Evolutionary conservation across 2,329 filamentous ascomycete genomes (phyloP), one percentile per base, ranked within the genome.

Genomic region (Hypoxylon sp.): DNA sequence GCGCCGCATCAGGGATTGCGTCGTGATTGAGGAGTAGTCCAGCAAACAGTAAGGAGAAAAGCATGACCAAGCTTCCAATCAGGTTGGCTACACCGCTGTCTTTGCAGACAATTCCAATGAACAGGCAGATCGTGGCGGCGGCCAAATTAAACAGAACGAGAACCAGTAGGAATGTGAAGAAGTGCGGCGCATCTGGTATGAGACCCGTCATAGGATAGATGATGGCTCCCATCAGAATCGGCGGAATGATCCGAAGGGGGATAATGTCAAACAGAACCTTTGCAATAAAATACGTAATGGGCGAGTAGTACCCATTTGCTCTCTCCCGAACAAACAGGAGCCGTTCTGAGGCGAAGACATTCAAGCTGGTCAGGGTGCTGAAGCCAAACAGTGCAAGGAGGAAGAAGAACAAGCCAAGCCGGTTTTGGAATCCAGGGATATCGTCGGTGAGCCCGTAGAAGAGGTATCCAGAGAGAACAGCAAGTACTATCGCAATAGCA

Each of bases 241-340:
- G 96, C 4, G 96, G 96, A 53, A 99, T 91, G 62, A 99, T 91
- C 54, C 96, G 90, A n/a, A 99, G 85, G 2, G 96, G 96, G 11
- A 99, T 87, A 72, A 99, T 95, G 78, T 99, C 96, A 78, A 99
- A 98, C n/a, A 97, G 82, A n/a, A 98, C 92, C 83, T 99, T 99
- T 75, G 95, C 91, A 0, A 92, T 86, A 78, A 98, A 99, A 82
- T 99, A 99, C 0, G 95, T 97, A 56, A 97, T 86, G 0, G 96
- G 96, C 0, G 92, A 88, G 79, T 99, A 99, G 82, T 99, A 99
- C 1, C 96, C 95, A 79, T 99, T 99, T 40, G 96, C 96, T 71
- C 96, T 88, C 81, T 99, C 96, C 54, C 96, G 89, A 10, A 97
- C 91, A 79, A 99, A 99, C 40, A 99, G 84, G 6, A 98, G 87